Evolutionary conservation across 148 eudicot species (phyloP).

Genomic region (Polygonum maritimum): DNA sequence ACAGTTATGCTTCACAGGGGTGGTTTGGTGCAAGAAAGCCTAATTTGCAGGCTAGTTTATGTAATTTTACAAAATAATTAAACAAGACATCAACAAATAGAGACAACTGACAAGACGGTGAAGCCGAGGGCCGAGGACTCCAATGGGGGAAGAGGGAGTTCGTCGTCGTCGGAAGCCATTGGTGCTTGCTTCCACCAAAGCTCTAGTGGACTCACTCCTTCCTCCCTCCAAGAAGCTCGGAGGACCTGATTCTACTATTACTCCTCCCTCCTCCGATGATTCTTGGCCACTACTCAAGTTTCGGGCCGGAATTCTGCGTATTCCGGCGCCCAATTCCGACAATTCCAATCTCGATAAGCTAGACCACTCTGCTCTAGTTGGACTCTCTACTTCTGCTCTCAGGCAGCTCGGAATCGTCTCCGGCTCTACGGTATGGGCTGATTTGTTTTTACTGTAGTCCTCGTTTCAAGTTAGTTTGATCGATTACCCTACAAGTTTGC

Average conservation of each 20-base stretch:
- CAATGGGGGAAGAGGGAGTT: constrained; percentile 4
- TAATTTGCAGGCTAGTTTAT: background rate
- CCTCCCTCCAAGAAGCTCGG: background rate
- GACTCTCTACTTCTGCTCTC: constrained; percentile 52
- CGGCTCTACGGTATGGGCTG: constrained; percentile 52
- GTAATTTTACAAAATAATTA: background rate
- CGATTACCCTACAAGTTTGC: background rate
- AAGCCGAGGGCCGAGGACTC: background rate
- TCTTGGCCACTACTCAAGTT: constrained; percentile 21
- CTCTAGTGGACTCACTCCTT: constrained; percentile 42
- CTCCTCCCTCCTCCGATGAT: constrained; percentile 9
- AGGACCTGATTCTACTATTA: background rate
- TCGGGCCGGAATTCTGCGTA: constrained; percentile 58
- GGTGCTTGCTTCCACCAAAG: constrained; percentile 69
- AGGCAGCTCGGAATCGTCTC: constrained; percentile 67
- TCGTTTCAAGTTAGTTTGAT: background rate
- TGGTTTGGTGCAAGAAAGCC: background rate
- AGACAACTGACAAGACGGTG: constrained; percentile 2
- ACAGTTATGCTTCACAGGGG: background rate
- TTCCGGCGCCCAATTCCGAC: constrained; percentile 21
- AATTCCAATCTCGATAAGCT: constrained; percentile 16
- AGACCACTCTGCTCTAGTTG: constrained; percentile 67
- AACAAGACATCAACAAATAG: background rate
- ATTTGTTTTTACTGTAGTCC: background rate
- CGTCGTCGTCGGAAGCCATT: constrained; percentile 51